phyloP scores from a whole-genome alignment of 2,329 filamentous ascomycete species.

The Ascochyta rabiei region DNA sequence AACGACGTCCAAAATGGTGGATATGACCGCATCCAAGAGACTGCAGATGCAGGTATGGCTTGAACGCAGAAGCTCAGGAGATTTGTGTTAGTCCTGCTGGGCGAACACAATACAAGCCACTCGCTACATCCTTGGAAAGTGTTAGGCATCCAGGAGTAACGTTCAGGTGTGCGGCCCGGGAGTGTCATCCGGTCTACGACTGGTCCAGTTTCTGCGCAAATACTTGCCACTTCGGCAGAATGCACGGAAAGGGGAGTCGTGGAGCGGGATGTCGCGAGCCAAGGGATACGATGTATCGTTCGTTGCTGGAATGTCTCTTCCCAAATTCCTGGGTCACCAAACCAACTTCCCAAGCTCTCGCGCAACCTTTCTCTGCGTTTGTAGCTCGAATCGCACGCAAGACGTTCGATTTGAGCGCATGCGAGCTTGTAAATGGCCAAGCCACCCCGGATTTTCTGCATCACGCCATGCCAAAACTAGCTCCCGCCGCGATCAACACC shows the following conservation, averaged over 20 bases:
- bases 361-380: not conserved
- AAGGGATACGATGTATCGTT: conserved; percentile 1
- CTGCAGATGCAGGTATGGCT: conserved; percentile 8
- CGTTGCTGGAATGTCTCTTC: not conserved
- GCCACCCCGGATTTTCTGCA: conserved; percentile 32
- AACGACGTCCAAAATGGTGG: not conserved
- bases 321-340: not conserved
- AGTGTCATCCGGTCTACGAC: conserved; percentile 17
- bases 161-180: conserved; percentile 21
- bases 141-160: conserved; percentile 14
- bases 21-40: not conserved
- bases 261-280: conserved; percentile 23
- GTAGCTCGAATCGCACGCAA: not conserved
- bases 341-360: not conserved
- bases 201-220: conserved; percentile 24
- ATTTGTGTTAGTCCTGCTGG: not conserved
- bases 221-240: conserved; percentile 21
- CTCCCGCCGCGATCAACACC: conserved; percentile 30
- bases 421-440: conserved; percentile 15
- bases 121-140: not conserved
- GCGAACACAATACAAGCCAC: not conserved
- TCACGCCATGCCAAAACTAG: conserved; percentile 24
- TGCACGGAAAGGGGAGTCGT: conserved; percentile 30
- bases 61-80: conserved; percentile 3
- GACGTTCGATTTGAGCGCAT: conserved; percentile 7